Conservation (phyloP, 2,329 filamentous ascomycete species). For the Macrophomina pseudophaseolina region DNA sequence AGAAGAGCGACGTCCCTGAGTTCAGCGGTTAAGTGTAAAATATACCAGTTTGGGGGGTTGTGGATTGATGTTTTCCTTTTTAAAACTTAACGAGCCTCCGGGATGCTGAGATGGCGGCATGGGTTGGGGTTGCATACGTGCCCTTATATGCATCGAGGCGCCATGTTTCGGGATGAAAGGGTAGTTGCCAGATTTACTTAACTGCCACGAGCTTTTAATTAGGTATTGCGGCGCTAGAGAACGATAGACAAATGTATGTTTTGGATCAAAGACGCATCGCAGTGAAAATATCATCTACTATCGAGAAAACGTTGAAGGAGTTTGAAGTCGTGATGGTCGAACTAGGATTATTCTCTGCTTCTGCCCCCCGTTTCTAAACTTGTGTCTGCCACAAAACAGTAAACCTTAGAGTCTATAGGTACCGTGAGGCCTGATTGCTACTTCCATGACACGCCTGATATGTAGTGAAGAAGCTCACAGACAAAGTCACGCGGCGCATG, state of each 20-base stretch:
- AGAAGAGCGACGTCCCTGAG: constrained; percentile 65
- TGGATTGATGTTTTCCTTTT: constrained; percentile 18
- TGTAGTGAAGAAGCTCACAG: too few species aligned
- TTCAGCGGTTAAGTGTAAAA: constrained; percentile 55
- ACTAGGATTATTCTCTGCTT: too few species aligned
- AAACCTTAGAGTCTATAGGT: too few species aligned
- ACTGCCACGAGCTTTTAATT: constrained; percentile 18
- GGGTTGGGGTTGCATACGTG: constrained; percentile 8
- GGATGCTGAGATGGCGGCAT: constrained; percentile 21
- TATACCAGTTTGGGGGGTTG: constrained; percentile 14
- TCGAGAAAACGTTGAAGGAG: too few species aligned
- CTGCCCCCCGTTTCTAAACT: too few species aligned
- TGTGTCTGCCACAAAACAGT: too few species aligned
- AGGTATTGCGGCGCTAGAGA: constrained; percentile 20
- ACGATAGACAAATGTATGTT: constrained; percentile 25
- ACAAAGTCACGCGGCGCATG: too few species aligned
- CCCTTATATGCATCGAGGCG: constrained; percentile 16
- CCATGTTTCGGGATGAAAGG: constrained; percentile 17
- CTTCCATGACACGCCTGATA: too few species aligned
- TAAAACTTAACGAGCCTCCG: constrained; percentile 19
- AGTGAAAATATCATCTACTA: too few species aligned
- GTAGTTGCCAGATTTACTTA: constrained; percentile 13
- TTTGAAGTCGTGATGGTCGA: too few species aligned
- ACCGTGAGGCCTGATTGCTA: too few species aligned
- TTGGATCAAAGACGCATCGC: constrained; percentile 1